Base-by-base conservation (phyloP, 345 rosid species). In the Luvunga scandens region DNA sequence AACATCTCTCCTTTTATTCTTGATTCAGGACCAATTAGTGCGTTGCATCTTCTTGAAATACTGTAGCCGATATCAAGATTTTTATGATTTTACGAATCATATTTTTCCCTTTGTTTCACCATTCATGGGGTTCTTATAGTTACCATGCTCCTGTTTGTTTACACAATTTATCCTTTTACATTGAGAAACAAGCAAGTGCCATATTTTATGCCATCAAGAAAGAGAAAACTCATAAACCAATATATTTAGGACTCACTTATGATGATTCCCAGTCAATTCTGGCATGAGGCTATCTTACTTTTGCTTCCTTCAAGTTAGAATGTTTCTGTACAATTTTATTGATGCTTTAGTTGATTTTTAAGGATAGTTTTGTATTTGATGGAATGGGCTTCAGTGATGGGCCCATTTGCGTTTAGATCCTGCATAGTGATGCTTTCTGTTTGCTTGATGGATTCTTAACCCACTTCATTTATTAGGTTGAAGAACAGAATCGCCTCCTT, bases 401-500 rank as follows among this genome's bases (percentile, higher is more conserved):
- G 3, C 24, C 27, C 72, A 16, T 48, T 55, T 22, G 45, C 21
- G 50, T 42, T 13, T 6, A 30, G 27, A 16, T 66, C 19, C 53
- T 22, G 24, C 31, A 55, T 24, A n/a, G 28, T 64, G 62, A 13
- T 42, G 24, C 14, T 66, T 10, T 61, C 66, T 57, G 33, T 69
- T 77, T 4, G 31, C 34, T 27, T 10, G 1, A 38, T 36, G 25
- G 36, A 38, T 77, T 64, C 24, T 79, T 28, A 63, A 6, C n/a
- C 78, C 50, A 30, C 22, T 42, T 71, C 77, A 19, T 66, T 69
- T 72, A 42, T 25, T 53, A 91, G 98, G 94, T 86, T 50, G 93
- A 93, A 90, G 89, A 90, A 68, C 83, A 86, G 59, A 93, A 87
- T 79, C 84, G 73, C 27, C 84, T 72, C 31, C 75, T 72, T 72